These are phyloP conservation scores for Solanum clarkiae DNA, from an alignment of 257 asterid species.

Conservation along the genomic window DNA sequence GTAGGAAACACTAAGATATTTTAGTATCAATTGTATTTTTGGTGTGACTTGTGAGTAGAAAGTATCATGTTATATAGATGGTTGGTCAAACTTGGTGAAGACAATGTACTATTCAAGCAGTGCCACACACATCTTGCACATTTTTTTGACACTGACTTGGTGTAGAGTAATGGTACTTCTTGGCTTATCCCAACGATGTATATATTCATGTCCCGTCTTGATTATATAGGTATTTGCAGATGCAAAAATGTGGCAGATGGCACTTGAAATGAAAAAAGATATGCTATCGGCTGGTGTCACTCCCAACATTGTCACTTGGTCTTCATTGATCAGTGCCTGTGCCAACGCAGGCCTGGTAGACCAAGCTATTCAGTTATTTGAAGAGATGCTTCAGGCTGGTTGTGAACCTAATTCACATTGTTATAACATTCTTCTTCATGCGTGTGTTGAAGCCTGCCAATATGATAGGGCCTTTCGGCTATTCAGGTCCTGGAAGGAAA, in stretches of 20 bases:
- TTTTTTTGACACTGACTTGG: neutral
- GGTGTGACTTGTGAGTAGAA: neutral
- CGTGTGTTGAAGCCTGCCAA: slow-evolving; percentile 83
- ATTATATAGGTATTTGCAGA: slow-evolving; percentile 85
- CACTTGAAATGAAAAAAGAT: slow-evolving; percentile 75
- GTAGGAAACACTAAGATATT: neutral
- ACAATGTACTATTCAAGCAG: neutral
- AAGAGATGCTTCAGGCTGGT: slow-evolving; percentile 84
- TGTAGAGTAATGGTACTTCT: neutral
- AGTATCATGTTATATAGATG: neutral
- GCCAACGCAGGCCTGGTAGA: slow-evolving; percentile 88
- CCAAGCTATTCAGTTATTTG: slow-evolving; percentile 53
- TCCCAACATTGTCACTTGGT: slow-evolving; percentile 78
- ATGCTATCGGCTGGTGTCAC: slow-evolving; percentile 61
- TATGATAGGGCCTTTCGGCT: slow-evolving; percentile 89
- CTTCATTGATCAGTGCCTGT: slow-evolving; percentile 82
- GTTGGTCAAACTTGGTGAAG: neutral
- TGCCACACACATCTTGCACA: neutral
- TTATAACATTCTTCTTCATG: slow-evolving; percentile 83
- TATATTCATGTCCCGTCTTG: slow-evolving; percentile 2
- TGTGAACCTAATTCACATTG: slow-evolving; percentile 69
- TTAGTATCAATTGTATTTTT: neutral
- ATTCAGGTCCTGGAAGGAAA: slow-evolving; percentile 67
- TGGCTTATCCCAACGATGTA: neutral
- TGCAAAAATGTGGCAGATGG: slow-evolving; percentile 81